Percentiles rank a stretch among this genome's conserved stretches.
These are phyloP conservation scores for Dorcoceras hygrometricum DNA, from an alignment of 257 asterid genomes.

Conservation along the genomic window DNA sequence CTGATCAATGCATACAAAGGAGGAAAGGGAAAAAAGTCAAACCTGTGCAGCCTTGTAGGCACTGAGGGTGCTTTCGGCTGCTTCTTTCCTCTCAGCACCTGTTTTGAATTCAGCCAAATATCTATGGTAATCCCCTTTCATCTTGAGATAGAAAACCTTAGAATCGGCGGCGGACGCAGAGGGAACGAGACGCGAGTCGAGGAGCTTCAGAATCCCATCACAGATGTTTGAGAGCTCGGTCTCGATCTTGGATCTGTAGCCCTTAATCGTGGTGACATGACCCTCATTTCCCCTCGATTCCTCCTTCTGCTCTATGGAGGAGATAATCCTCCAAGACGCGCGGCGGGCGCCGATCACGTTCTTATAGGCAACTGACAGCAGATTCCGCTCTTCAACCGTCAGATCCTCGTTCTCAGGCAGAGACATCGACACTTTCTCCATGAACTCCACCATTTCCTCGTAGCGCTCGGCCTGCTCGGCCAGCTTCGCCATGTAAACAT, in stretches of 20 bases:
- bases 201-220: slow-evolving; percentile 71
- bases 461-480: slow-evolving; percentile 77
- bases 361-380: slow-evolving; percentile 70
- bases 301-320: slow-evolving; percentile 78
- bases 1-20: neutral
- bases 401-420: slow-evolving; percentile 50
- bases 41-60: slow-evolving; percentile 94
- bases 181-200: slow-evolving; percentile 53
- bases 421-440: slow-evolving; percentile 59
- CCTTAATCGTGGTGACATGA: slow-evolving; percentile 52
- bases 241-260: slow-evolving; percentile 73
- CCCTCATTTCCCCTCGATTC: slow-evolving; percentile 81
- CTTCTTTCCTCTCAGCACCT: slow-evolving; percentile 63
- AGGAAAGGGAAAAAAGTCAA: neutral
- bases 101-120: slow-evolving; percentile 81
- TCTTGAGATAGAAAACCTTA: slow-evolving; percentile 75
- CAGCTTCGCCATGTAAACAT: slow-evolving; percentile 75
- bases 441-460: slow-evolving; percentile 76
- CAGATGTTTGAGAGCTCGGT: slow-evolving; percentile 57
- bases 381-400: slow-evolving; percentile 67
- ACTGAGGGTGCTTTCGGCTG: slow-evolving; percentile 78
- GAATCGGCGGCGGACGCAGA: slow-evolving; percentile 66
- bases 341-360: slow-evolving; percentile 73
- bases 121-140: slow-evolving; percentile 82
- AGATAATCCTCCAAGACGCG: slow-evolving; percentile 72